Evolutionary conservation across 306 rosid genomes (phyloP).

Genomic region (Crotalaria pallida): DNA sequence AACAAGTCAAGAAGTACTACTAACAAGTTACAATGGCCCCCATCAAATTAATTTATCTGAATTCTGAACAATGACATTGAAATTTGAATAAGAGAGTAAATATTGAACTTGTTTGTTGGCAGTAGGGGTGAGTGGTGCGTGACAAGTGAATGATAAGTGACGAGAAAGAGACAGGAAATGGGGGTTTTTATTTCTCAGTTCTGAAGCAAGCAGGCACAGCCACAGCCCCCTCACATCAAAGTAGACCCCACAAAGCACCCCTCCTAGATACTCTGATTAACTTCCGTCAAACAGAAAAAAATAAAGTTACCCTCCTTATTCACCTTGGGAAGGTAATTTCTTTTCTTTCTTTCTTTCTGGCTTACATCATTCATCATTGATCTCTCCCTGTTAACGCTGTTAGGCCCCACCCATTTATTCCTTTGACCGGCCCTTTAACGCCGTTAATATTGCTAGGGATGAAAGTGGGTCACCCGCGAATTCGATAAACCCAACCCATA

Average conservation of each 20-base stretch:
- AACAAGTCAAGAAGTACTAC: too few species aligned
- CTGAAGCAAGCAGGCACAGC: not conserved
- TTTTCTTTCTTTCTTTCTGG: conserved; percentile 16
- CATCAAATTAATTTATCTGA: not conserved
- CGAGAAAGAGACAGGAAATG: not conserved
- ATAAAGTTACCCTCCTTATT: not conserved
- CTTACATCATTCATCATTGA: not conserved
- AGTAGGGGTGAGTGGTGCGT: too few species aligned
- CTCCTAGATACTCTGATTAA: not conserved
- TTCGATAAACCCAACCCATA: too few species aligned
- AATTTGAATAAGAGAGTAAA: not conserved
- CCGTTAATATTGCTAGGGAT: conserved; percentile 30
- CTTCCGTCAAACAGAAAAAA: not conserved
- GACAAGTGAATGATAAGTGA: not conserved
- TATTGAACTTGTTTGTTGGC: not conserved
- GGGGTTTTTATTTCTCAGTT: not conserved
- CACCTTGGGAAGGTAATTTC: conserved; percentile 58
- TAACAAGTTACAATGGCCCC: too few species aligned
- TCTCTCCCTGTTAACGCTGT: not conserved
- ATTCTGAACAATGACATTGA: not conserved
- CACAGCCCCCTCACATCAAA: too few species aligned
- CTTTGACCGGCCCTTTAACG: too few species aligned
- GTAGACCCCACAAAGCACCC: conserved; percentile 3
- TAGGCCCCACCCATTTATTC: conserved; percentile 14
- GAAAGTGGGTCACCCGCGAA: too few species aligned